These are phyloP conservation scores for Penicillium sp. DNA, from an alignment of 2,329 filamentous ascomycete species.

Conservation along the genomic window DNA sequence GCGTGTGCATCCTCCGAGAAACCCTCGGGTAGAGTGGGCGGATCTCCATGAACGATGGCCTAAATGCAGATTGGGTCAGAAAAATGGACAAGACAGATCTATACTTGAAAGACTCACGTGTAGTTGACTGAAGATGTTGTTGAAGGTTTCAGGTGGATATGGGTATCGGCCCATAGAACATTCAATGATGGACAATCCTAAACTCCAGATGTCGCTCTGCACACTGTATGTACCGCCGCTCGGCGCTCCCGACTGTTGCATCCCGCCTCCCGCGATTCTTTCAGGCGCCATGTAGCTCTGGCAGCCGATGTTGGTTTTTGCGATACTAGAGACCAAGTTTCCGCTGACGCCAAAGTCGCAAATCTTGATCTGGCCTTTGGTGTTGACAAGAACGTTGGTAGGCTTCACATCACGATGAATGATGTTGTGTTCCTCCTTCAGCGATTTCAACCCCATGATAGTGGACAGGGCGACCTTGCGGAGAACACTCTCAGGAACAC, in stretches of 20 bases:
- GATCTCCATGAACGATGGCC: slow-evolving; percentile 98
- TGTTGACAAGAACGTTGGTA: slow-evolving; percentile 95
- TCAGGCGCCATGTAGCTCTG: slow-evolving; percentile 99
- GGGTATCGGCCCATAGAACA: slow-evolving; percentile 93
- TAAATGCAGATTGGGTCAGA: slow-evolving; percentile 41
- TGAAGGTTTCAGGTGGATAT: slow-evolving; percentile 94
- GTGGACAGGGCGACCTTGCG: slow-evolving; percentile 88
- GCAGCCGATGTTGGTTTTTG: slow-evolving; percentile 97
- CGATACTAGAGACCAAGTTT: slow-evolving; percentile 94
- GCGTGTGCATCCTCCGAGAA: slow-evolving; percentile 77
- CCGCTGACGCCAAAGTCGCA: slow-evolving; percentile 98
- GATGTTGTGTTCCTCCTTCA: slow-evolving; percentile 98
- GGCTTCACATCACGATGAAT: slow-evolving; percentile 98
- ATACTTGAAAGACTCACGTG: slow-evolving; percentile 63
- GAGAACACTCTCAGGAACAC: slow-evolving; percentile 82
- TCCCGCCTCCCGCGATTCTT: slow-evolving; percentile 81
- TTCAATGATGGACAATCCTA: slow-evolving; percentile 92
- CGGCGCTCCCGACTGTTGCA: slow-evolving; percentile 65
- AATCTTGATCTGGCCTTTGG: slow-evolving; percentile 87
- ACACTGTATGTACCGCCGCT: slow-evolving; percentile 89
- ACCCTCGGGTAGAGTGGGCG: slow-evolving; percentile 76
- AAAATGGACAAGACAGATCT: background rate
- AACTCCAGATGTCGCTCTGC: slow-evolving; percentile 95
- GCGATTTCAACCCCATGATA: slow-evolving; percentile 80
- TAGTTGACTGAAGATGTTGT: slow-evolving; percentile 96